These are phyloP conservation scores for Raffaelea arxii DNA, from an alignment of 2,329 filamentous ascomycete species.

Conservation along the genomic window DNA sequence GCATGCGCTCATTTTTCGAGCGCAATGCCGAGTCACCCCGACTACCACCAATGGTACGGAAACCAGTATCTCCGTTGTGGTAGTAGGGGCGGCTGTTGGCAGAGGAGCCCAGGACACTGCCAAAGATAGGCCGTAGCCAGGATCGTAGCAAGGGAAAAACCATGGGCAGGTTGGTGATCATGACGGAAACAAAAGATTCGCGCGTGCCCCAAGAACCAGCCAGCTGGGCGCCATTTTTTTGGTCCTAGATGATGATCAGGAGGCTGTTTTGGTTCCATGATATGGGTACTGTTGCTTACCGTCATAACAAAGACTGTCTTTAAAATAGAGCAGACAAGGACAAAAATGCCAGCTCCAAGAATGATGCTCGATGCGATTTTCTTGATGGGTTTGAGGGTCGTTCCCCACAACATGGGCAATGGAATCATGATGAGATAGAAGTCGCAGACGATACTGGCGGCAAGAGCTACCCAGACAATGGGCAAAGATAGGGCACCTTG, in stretches of 20 bases:
- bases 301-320: conserved; percentile 23
- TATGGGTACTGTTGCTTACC: conserved; percentile 12
- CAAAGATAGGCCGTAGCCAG: conserved; percentile 26
- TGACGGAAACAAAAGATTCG: conserved; percentile 28
- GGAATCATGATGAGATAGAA: conserved; percentile 45
- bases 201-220: conserved; percentile 25
- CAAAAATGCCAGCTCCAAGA: conserved; percentile 25
- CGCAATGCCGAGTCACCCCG: conserved; percentile 21
- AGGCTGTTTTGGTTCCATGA: not conserved
- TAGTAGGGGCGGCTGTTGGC: conserved; percentile 20
- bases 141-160: conserved; percentile 29
- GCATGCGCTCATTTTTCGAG: conserved; percentile 25
- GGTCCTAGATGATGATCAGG: conserved; percentile 14
- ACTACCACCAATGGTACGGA: conserved; percentile 31
- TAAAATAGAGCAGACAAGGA: conserved; percentile 24
- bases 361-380: conserved; percentile 24
- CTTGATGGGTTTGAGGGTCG: conserved; percentile 20
- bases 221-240: conserved; percentile 21
- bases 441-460: conserved; percentile 39
- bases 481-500: conserved; percentile 25
- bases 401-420: conserved; percentile 31
- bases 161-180: conserved; percentile 29
- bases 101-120: conserved; percentile 25
- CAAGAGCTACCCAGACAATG: conserved; percentile 33
- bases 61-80: conserved; percentile 24